Evolutionary conservation across 352 stramenopile species (phyloP), one percentile per base, ranked within the genome.

Genomic region (Stephanocyclus meneghinianus): DNA sequence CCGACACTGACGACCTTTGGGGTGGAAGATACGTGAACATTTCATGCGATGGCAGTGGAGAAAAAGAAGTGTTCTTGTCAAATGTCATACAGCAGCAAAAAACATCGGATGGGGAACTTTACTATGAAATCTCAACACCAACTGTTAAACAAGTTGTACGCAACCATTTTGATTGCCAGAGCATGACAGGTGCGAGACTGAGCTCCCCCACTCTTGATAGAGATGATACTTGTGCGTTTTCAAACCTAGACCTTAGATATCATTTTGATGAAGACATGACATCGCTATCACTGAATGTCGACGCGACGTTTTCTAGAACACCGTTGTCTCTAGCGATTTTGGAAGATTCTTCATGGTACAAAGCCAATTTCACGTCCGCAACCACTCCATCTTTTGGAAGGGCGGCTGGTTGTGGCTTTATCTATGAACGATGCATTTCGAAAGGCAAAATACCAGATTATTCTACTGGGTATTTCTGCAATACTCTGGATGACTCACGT

Each of bases 331-430:
- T 89, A 55, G 83, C 83, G 15, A 61, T 89, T 6, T 63, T 89
- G 48, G 76, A 87, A 74, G 79, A 87, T 67, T 78, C 83, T 42
- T 84, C 79, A n/a, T 89, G 78, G 78, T 89, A 89, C 50, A 69
- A 74, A 37, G 76, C 69, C 37, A 81, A 87, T 59, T 89, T 80
- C 45, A 50, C 42, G 51, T n/a, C 18, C 6, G 73, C 69, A 32
- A 71, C 62, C 71, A 77, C 59, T 40, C 32, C 63, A 47, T 40
- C 72, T 11, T 89, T 80, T 78, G 83, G 83, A 47, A 60, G 80
- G 10, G 63, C 64, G 6, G 79, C 80, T 44, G 83, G 83, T 18
- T 89, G 83, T 70, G 72, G 74, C 1, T 89, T 89, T 78, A 61
- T 85, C 0, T 53, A 79, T 7, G 70, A 76, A 13, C 13, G 56